Evolutionary conservation across 371 early-diverging fungal genomes (phyloP).

Genomic region (Zopfochytrium polystomum): DNA sequence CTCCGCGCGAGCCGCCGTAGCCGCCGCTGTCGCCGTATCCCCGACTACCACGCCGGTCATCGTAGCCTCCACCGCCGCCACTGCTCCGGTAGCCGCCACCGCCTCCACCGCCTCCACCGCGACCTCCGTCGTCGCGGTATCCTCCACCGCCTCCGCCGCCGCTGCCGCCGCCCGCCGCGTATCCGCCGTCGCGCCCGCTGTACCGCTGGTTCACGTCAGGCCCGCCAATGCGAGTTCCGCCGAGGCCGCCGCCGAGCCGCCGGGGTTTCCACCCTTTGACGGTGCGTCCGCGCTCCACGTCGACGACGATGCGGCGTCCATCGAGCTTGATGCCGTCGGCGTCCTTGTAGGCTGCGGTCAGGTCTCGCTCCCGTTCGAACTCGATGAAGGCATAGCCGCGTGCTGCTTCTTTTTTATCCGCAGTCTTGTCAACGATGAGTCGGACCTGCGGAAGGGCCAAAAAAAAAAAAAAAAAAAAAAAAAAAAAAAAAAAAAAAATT

Average conservation of each 20-base stretch:
- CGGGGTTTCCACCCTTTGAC: slow-evolving; percentile 94
- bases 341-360: slow-evolving; percentile 85
- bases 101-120: slow-evolving; percentile 14
- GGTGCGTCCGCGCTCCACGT: slow-evolving; percentile 95
- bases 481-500: slow-evolving; percentile 3
- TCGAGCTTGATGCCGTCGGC: slow-evolving; percentile 86
- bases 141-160: slow-evolving; percentile 22
- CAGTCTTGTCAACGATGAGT: slow-evolving; percentile 62
- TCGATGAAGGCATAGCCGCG: slow-evolving; percentile 96
- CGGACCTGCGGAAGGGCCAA: too few relatives aligned
- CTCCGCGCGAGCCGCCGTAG: slow-evolving; percentile 29
- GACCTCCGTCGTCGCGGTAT: slow-evolving; percentile 16
- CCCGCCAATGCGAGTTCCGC: slow-evolving; percentile 71
- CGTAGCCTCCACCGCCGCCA: slow-evolving; percentile 31
- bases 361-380: slow-evolving; percentile 86
- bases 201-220: slow-evolving; percentile 33
- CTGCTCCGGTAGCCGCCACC: slow-evolving; percentile 26
- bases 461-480: slow-evolving; percentile 3
- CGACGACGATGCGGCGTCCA: slow-evolving; percentile 84
- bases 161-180: slow-evolving; percentile 20
- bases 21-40: slow-evolving; percentile 35
- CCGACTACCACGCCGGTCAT: too few relatives aligned
- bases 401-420: slow-evolving; percentile 59
- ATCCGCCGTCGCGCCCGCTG: slow-evolving; percentile 30
- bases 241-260: slow-evolving; percentile 87